Base-by-base conservation (phyloP, 2,329 filamentous ascomycete species). In the Tolypocladium paradoxum region DNA sequence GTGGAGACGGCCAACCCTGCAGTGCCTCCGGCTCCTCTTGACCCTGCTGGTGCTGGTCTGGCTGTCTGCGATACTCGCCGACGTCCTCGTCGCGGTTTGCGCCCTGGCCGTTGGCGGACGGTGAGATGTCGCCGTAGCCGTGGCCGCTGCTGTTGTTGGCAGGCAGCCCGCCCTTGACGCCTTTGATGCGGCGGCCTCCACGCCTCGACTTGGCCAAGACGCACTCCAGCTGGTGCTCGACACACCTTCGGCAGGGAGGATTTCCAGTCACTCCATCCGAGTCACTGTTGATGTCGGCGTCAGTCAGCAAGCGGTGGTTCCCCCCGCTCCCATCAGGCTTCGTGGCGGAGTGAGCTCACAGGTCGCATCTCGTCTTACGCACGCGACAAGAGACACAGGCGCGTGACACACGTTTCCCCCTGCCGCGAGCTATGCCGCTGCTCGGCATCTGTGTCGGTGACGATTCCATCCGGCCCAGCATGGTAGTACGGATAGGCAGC, bases 131-230 rank as follows among this genome's bases (percentile, higher is more conserved):
- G 22, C n/a, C 34, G 24, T n/a, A 24, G 43, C 16, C 18, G 45
- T 20, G n/a, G 31, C 33, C 12, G 46, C 18, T 54, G 48, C 20
- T 36, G 37, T 49, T 50, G 50, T 45, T 53, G n/a, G 52, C 35
- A n/a, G 38, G 50, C 46, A 47, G 49, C 40, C 22, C 22, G 52
- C 40, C 52, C 48, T 55, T 57, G 31, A 57, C 56, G 11, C 64
- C 63, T 47, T 64, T 65, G 53, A 69, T 61, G 34, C 69, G 65
- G 35, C 68, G 64, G 16, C 70, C 70, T 14, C 70, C 70, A 18
- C 71, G 64, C 33, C 64, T 63, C 12, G 70, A 73, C 6, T 68
- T 70, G n/a, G 69, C 70, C 33, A 73, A 61, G 16, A 72, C 62
- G 50, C 71, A 73, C 54, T 72, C 65, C 38, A 66, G 64, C 49